Evolutionary conservation across 2,329 filamentous ascomycete genomes (phyloP).

Genomic region (Alternaria sp.): DNA sequence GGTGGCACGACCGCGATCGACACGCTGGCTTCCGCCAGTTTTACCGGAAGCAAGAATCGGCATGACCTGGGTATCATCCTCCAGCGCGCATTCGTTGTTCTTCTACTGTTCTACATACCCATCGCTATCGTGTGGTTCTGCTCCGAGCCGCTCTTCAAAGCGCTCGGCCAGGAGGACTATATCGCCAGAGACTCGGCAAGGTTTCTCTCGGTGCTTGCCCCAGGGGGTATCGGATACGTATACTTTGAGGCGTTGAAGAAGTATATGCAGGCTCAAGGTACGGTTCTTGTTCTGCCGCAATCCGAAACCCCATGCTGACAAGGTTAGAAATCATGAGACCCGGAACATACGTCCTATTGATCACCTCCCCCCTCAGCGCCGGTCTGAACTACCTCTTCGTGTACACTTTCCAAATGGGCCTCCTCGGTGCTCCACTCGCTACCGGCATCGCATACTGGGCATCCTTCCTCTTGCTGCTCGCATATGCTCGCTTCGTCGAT

Average conservation of each 20-base stretch:
- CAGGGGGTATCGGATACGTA: constrained; percentile 83
- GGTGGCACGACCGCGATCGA: constrained; percentile 87
- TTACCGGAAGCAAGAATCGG: constrained; percentile 80
- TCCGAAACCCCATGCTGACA: constrained; percentile 6
- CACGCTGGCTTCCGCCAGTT: constrained; percentile 81
- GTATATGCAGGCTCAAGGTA: constrained; percentile 65
- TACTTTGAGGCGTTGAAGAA: constrained; percentile 82
- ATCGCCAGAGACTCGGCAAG: constrained; percentile 75
- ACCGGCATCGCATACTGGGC: constrained; percentile 87
- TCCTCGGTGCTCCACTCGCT: constrained; percentile 80
- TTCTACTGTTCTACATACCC: constrained; percentile 74
- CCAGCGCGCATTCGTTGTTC: constrained; percentile 75
- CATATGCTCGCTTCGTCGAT: constrained; percentile 73
- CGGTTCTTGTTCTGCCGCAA: background rate
- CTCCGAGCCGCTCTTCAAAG: constrained; percentile 75
- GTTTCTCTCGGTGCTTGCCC: constrained; percentile 76
- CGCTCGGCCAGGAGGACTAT: constrained; percentile 77
- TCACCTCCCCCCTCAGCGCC: constrained; percentile 67
- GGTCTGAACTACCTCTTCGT: constrained; percentile 72
- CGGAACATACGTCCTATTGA: constrained; percentile 67
- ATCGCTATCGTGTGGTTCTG: constrained; percentile 76
- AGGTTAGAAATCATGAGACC: constrained; percentile 65
- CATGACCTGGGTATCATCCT: constrained; percentile 79
- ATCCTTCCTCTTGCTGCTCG: constrained; percentile 76
- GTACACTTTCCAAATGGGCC: constrained; percentile 71